phyloP scores from a whole-genome alignment of 306 rosid genomes.

The Notholithocarpus densiflorus region DNA sequence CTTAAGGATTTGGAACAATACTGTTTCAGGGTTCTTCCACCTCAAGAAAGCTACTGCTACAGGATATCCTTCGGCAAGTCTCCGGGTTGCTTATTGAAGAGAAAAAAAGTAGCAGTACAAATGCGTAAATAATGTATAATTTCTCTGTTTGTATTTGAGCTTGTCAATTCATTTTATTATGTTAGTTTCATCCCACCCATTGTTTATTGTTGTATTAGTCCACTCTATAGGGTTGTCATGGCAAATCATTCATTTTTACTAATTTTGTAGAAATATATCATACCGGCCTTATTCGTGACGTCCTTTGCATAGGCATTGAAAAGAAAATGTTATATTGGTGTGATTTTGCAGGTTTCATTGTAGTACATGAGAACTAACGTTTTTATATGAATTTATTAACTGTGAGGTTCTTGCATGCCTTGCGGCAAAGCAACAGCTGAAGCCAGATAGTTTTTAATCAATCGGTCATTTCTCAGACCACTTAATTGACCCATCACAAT shows the following conservation, averaged over 20 bases:
- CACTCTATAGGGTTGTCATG: neutral
- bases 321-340: neutral
- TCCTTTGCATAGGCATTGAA: neutral
- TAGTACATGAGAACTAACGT: too few species aligned
- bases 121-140: slow-evolving; percentile 1
- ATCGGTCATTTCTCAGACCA: too few species aligned
- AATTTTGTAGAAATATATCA: neutral
- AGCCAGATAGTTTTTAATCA: too few species aligned
- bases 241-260: neutral
- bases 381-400: too few species aligned
- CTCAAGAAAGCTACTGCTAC: neutral
- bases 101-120: neutral
- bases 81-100: neutral
- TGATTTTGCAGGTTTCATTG: neutral
- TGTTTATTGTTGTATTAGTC: neutral
- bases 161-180: neutral
- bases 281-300: neutral
- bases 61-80: neutral
- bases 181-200: neutral
- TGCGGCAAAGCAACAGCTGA: too few species aligned
- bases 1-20: neutral
- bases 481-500: too few species aligned
- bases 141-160: slow-evolving; percentile 13
- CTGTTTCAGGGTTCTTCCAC: neutral
- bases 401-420: too few species aligned